Evolutionary conservation across 805 yeast species (phyloP), one percentile per base, ranked within the genome.

Genomic region (Alloascoidea africana): DNA sequence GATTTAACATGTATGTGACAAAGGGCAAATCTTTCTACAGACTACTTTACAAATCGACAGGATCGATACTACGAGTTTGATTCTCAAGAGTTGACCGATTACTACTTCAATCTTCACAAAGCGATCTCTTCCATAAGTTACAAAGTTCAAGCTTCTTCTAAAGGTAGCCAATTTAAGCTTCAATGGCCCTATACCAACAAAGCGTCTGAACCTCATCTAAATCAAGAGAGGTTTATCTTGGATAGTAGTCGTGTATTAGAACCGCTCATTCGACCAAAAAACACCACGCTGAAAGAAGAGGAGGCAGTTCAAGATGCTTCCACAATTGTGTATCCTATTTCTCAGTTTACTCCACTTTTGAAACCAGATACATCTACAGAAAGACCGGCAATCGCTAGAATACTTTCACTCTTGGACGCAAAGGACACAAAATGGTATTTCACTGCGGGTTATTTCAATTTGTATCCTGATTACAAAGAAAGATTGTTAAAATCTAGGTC

Each of bases 361-460:
- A 59, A 60, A 2, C 70, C 68, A 1, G 78, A 78, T 40, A 58
- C 64, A 33, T 85, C 96, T 1, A 91, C 96, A 0, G 98, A 91
- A 51, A 76, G 78, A 44, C 76, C 76, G 4, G 73, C 82, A 0
- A 59, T 89, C 19, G 55, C 81, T 32, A 59, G 77, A 18, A 54
- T 82, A 3, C 60, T 83, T 33, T 66, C 83, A 2, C 65, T 64
- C 38, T 60, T 73, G 36, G 73, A 73, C 48, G 61, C 73, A 32
- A 65, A 73, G 17, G 49, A 58, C 8, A 66, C 76, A 17, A 66
- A 65, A 38, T 89, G 95, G 93, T 70, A 82, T 45, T 77, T 91
- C 48, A 91, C 98, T 0, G 96, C 97, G 0, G 98, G 98, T 2
- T 91, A 91, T 54, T 91, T 91, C 63, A 91, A 91, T 55, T 78